Base-by-base conservation (phyloP, 1,139 yeast genomes). In the Sugiyamaella paludigena region DNA sequence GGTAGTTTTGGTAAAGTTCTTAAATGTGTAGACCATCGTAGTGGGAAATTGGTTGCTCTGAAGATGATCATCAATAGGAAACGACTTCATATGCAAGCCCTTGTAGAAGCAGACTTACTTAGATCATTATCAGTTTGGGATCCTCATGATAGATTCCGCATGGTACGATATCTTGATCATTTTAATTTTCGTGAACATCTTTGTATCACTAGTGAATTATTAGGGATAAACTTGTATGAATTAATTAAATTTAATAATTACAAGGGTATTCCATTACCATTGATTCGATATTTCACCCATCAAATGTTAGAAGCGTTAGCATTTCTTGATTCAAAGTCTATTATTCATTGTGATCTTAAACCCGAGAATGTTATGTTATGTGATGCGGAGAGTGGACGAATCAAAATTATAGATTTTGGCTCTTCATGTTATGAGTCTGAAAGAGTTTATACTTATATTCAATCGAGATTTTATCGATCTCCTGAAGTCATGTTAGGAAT, bases 361-460 rank as follows among this genome's bases (percentile, higher is more conserved):
- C 99, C 99, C 0, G 99, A 94, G 61, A 94, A 94, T 66, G 86
- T 94, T 40, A 71, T 94, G 45, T 70, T 94, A 29, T 79, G 86
- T 48, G 83, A 86, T 49, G 81, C 91, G 0, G 96, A 88, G 64
- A 80, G 81, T 53, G 96, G 98, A 1, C 84, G 82, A 49, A 80
- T 94, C 54, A 94, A 92, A 67, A 84, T 94, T 44, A 91, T 94
- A 59, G 99, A 94, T 69, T 94, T 94, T 70, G 99, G 99, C 1
- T 82, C 94, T 10, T 96, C 98, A 0, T 94, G 98, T 66, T 91
- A 87, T 61, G 95, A 92, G 51, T 73, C 87, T 47, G 94, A 88
- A 61, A 85, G 95, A 1, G 75, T 91, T 2, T 92, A 88, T 69
- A 87, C 98, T 0, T 94, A 94, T 65, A 89, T 94, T 53, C 99